Evolutionary conservation across 2,329 filamentous ascomycete genomes (phyloP), one percentile per base, ranked within the genome.

Genomic region (Penicillium sp.): DNA sequence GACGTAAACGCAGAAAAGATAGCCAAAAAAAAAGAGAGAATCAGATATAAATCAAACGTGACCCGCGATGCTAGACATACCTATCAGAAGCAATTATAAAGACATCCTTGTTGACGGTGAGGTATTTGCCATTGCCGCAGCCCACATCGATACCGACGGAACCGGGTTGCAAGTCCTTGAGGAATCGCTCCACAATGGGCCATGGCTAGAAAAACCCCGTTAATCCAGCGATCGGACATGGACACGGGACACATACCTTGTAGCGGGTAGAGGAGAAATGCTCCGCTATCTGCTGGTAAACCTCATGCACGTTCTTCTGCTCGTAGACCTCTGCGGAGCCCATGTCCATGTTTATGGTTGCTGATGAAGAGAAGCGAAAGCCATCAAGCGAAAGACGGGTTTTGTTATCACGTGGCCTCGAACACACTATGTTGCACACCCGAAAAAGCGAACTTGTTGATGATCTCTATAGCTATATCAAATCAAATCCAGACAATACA

Each of bases 121-220:
- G 76, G 69, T 97, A 96, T 77, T 97, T 97, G 59, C 93, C 93
- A 73, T 98, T 98, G 52, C 93, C 93, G 72, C 93, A 97, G 53
- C 93, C 93, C 49, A 97, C 79, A 71, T 98, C 93, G 28, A 95
- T 78, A 8, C 93, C 93, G 48, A 97, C 73, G 43, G 88, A 81
- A 24, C 91, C 92, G 10, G 83, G 73, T 0, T 78, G 66, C 42
- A 87, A 80, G 28, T 75, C 74, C 43, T 77, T 73, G 31, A 97
- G 80, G 68, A 96, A 97, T 31, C 77, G 76, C 55, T 90, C 82
- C 48, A 97, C 88, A 60, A 95, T 86, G 20, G 93, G 93, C 93
- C 93, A 98, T 53, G 93, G 90, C 82, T 86, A 54, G 28, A 12
- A 49, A 39, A 28, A 20, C n/a, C 24, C 15, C 23, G 24, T 55